Base-by-base conservation (phyloP, 257 asterid genomes). In the Solanum chilense region DNA sequence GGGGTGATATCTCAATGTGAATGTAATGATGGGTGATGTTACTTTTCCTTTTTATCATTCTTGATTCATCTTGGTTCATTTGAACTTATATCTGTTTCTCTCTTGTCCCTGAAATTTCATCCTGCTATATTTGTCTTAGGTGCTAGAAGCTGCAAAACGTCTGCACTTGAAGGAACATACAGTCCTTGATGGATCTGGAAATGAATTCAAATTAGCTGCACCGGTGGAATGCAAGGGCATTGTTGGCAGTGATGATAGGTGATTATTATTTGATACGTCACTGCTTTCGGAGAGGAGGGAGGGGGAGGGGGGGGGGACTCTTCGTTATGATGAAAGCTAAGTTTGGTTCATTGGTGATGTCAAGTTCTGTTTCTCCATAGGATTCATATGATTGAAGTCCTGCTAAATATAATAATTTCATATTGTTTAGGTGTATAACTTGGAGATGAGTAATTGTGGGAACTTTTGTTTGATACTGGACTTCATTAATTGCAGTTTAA, bases 231-330 rank as follows among this genome's bases (percentile, higher is more conserved):
- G 98, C 95, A 97, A 97, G 92, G 99, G 99, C 89, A 97, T 96
- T 91, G 98, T 97, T 88, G 99, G 99, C 82, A 97, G 99, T 37
- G 99, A 96, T 90, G 99, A 93, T 95, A 95, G 99, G 99, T 97
- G 87, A 16, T 49, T 80, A 25, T 83, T 83, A 35, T 56, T 39
- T 42, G 41, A 71, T 23, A 41, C 13, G 31, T 15, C 52, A 11
- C 56, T 49, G 25, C 49, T 86, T 20, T 35, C 33, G 84, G 27
- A 33, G 41, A 5, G 44, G 44, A 5, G 18, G 25, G 15, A 33
- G 35, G 35, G 35, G 35, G 35, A 31, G 41, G 42, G 42, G 14
- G 35, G 4, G 14, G 37, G 37, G 23, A 5, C 10, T 80, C 66
- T 39, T 29, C 20, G n/a, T 27, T 47, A 16, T 16, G 68, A 80